Evolutionary conservation across 192 early-diverging fungal genomes (phyloP).

Genomic region (Podila horticola): DNA sequence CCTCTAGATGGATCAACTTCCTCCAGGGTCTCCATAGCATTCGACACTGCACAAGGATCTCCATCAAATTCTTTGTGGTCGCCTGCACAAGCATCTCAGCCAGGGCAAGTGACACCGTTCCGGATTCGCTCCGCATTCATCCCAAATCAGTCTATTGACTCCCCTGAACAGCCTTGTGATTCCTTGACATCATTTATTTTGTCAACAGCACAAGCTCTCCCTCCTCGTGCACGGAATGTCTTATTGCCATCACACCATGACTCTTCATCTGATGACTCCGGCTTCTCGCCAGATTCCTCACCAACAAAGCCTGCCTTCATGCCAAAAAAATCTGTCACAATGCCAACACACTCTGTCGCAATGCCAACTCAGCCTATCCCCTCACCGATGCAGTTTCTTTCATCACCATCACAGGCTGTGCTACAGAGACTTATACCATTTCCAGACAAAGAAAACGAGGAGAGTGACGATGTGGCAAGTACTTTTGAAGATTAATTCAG

Average conservation of each 20-base stretch:
- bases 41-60: conserved; percentile 7
- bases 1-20: conserved; percentile 6
- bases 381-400: conserved; percentile 15
- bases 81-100: conserved; percentile 8
- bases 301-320: conserved; percentile 5
- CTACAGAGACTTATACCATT: conserved; percentile 7
- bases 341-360: conserved; percentile 1
- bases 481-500: neutral
- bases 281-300: conserved; percentile 5
- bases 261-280: conserved; percentile 15
- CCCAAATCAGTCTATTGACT: conserved; percentile 8
- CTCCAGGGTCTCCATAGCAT: conserved; percentile 8
- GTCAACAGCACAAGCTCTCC: neutral
- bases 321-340: conserved; percentile 1
- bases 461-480: conserved; percentile 1
- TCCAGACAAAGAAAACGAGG: conserved; percentile 4
- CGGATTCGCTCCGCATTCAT: conserved; percentile 9
- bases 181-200: conserved; percentile 5
- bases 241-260: neutral
- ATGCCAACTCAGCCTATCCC: neutral
- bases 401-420: conserved; percentile 15
- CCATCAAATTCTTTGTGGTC: conserved; percentile 8
- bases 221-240: neutral
- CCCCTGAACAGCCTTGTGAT: conserved; percentile 2
- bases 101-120: neutral